Evolutionary conservation across 2,329 filamentous ascomycete species (phyloP).

Genomic region (Neonectria ditissima): DNA sequence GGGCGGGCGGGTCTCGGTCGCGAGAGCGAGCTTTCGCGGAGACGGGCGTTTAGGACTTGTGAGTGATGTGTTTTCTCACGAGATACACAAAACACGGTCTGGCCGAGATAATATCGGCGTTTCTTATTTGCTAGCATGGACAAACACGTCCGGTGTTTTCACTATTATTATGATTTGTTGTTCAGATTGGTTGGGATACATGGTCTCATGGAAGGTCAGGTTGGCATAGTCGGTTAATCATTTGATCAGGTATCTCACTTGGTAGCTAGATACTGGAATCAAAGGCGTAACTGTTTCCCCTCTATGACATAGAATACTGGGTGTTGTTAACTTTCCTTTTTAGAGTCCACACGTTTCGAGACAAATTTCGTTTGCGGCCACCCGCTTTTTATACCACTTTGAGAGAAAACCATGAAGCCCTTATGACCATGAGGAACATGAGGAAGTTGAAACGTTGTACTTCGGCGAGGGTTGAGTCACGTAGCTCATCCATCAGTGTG

Average conservation of each 20-base stretch:
- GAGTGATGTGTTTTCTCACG: conserved; percentile 32
- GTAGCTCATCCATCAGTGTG: background rate
- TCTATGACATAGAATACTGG: background rate
- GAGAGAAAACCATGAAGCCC: background rate
- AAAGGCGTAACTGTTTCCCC: conserved; percentile 17
- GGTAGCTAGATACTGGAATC: conserved; percentile 23
- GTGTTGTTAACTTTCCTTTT: background rate
- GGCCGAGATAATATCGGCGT: conserved; percentile 31
- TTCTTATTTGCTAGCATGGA: conserved; percentile 30
- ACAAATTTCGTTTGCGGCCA: background rate
- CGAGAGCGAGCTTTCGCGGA: conserved; percentile 12
- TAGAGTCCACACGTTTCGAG: background rate
- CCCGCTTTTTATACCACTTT: background rate
- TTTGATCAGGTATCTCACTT: conserved; percentile 14
- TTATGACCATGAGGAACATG: background rate
- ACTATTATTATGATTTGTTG: conserved; percentile 25
- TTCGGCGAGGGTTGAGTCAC: background rate
- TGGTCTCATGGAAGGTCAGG: conserved; percentile 1
- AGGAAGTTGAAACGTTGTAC: background rate
- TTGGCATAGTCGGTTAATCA: conserved; percentile 14
- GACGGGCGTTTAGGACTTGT: conserved; percentile 25
- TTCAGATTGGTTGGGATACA: conserved; percentile 33
- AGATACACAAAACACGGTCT: conserved; percentile 31
- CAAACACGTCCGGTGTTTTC: conserved; percentile 16
- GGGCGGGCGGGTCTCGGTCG: conserved; percentile 14